Percentiles rank a stretch among this genome's conserved stretches.
phyloP scores from a whole-genome alignment of 1,284 basidiomycete genomes.

The Sporisorium exsertum region DNA sequence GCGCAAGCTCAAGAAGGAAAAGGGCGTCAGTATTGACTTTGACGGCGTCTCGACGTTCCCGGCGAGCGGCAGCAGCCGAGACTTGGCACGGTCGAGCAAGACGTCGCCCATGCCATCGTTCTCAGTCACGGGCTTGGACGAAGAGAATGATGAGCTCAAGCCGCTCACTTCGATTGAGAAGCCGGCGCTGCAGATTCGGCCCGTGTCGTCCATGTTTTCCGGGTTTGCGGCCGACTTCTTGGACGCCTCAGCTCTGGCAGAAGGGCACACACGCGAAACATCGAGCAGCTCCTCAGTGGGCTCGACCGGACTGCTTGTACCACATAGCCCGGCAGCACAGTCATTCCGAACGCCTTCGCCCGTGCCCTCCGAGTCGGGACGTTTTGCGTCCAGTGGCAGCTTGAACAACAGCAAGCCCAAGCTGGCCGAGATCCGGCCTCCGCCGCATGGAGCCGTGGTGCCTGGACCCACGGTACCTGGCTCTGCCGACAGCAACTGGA shows the following conservation, averaged over 20 bases:
- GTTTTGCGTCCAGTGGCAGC: constrained; percentile 9
- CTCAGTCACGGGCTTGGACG: constrained; percentile 35
- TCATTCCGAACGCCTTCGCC: constrained; percentile 37
- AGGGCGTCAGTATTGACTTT: constrained; percentile 37
- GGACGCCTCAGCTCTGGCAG: constrained; percentile 42
- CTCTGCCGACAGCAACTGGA: constrained; percentile 46
- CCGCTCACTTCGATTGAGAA: constrained; percentile 18
- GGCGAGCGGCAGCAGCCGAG: constrained; percentile 28
- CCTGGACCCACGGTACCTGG: constrained; percentile 40
- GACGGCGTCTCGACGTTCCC: constrained; percentile 43
- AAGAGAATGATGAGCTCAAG: constrained; percentile 28
- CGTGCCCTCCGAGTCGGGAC: constrained; percentile 12
- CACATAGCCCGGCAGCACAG: constrained; percentile 26
- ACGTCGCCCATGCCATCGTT: constrained; percentile 51
- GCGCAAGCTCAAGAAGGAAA: constrained; percentile 60
- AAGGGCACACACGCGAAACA: constrained; percentile 25
- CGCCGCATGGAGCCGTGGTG: constrained; percentile 30
- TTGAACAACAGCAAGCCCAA: constrained; percentile 16
- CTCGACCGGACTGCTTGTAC: constrained; percentile 41
- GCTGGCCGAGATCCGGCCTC: constrained; percentile 34
- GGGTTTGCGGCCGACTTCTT: constrained; percentile 56
- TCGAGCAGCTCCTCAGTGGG: constrained; percentile 25
- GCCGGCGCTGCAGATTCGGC: constrained; percentile 56
- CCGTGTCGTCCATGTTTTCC: constrained; percentile 57
- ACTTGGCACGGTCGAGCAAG: constrained; percentile 19